These are phyloP conservation scores for Daphne laureola DNA, from an alignment of 441 rosid species.

Conservation along the genomic window DNA sequence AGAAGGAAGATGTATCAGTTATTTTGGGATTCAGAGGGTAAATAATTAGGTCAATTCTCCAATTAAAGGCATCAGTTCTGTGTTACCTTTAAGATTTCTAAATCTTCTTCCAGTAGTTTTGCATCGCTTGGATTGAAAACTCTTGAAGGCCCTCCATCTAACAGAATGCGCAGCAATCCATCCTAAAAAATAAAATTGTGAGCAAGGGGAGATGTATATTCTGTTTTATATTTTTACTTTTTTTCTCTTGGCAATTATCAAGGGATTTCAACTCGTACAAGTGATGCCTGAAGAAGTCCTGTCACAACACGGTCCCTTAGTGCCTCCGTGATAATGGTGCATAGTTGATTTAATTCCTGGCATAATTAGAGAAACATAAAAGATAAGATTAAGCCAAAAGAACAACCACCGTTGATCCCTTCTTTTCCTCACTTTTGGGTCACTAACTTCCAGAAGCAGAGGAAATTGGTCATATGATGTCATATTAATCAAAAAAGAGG, in stretches of 20 bases:
- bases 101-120: constrained; percentile 75
- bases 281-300: constrained; percentile 90
- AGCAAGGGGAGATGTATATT: not conserved
- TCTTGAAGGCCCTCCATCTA: constrained; percentile 84
- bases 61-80: not conserved
- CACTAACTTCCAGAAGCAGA: too few relatives aligned
- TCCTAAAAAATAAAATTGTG: constrained; percentile 41
- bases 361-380: constrained; percentile 16
- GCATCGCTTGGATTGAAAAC: constrained; percentile 64
- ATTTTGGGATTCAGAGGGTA: not conserved
- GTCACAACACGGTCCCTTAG: constrained; percentile 92
- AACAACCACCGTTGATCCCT: too few relatives aligned
- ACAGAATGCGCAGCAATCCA: constrained; percentile 74
- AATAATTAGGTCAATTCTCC: not conserved
- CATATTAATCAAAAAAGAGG: not conserved
- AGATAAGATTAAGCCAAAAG: not conserved
- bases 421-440: too few relatives aligned
- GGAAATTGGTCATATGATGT: not conserved
- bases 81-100: constrained; percentile 82
- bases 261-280: constrained; percentile 35
- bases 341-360: constrained; percentile 87
- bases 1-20: not conserved
- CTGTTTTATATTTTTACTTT: constrained; percentile 8
- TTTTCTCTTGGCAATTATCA: constrained; percentile 7
- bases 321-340: constrained; percentile 74